Conservation (phyloP, 345 rosid genomes). For the Citrus sinensis region DVS_A1.0 CM039166.1:24277001-24277500, state of each 20-base stretch:
- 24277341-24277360: slow-evolving; percentile 19
- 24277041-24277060: background rate
- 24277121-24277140: background rate
- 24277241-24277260: slow-evolving; percentile 5
- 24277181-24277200: background rate
- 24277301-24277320: background rate
- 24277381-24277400: slow-evolving; percentile 93
- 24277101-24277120: slow-evolving; percentile 4
- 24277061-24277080: background rate
- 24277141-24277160: background rate
- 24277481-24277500: slow-evolving; percentile 33
- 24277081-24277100: slow-evolving; percentile 21
- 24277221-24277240: background rate
- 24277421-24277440: slow-evolving; percentile 93
- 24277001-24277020: background rate
- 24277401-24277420: slow-evolving; percentile 97
- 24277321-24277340: background rate
- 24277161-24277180: background rate
- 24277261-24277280: background rate
- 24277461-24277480: slow-evolving; percentile 92
- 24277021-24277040: background rate
- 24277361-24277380: slow-evolving; percentile 85
- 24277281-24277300: background rate
- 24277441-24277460: slow-evolving; percentile 88
- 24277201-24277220: background rate